These are phyloP conservation scores for Chenopodium berlandieri DNA, from an alignment of 148 eudicot genomes.

Conservation along the genomic window DNA sequence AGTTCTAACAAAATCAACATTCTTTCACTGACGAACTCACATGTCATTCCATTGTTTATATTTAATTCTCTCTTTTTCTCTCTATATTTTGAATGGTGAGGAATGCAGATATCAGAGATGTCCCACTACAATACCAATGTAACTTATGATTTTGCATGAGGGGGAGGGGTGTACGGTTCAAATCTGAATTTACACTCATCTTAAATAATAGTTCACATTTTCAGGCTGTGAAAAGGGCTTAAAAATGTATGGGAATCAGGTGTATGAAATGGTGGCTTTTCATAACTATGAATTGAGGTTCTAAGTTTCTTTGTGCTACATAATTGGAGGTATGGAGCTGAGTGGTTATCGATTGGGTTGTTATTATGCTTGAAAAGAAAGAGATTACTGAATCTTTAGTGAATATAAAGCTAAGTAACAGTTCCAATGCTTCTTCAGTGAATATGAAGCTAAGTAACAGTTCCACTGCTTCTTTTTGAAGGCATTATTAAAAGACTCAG, in stretches of 20 bases:
- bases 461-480: neutral
- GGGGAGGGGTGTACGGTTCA: neutral
- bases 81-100: too few species aligned
- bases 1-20: neutral
- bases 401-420: neutral
- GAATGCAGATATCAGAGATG: neutral
- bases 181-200: too few species aligned
- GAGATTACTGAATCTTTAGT: neutral
- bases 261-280: neutral
- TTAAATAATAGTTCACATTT: neutral
- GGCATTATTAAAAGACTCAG: neutral
- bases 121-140: neutral
- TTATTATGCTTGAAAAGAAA: neutral
- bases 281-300: neutral
- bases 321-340: neutral
- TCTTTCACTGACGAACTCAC: neutral
- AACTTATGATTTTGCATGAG: neutral
- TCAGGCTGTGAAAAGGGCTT: neutral
- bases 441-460: neutral
- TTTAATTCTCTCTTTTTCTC: slow-evolving; percentile 36
- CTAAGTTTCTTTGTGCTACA: neutral
- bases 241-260: neutral
- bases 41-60: slow-evolving; percentile 31
- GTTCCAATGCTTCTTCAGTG: neutral
- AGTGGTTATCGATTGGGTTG: neutral